phyloP scores from a whole-genome alignment of 2,329 filamentous ascomycete genomes.

The Leptographium lundbergii region DNA sequence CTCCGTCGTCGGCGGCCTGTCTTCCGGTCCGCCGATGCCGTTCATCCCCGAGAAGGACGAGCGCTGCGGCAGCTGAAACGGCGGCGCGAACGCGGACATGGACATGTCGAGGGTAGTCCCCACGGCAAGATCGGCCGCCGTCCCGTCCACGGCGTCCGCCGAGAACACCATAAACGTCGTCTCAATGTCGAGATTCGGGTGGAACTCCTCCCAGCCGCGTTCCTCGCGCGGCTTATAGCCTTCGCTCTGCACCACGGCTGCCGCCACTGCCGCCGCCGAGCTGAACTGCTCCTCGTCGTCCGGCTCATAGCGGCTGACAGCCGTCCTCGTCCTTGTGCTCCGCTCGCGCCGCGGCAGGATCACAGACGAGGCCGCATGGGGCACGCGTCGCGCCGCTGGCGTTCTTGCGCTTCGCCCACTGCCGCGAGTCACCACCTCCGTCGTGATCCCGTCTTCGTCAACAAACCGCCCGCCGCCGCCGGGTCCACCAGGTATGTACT shows the following conservation, averaged over 20 bases:
- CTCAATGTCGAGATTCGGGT: slow-evolving; percentile 88
- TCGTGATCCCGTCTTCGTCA: slow-evolving; percentile 48
- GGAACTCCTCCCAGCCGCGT: slow-evolving; percentile 94
- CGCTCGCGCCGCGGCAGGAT: slow-evolving; percentile 42
- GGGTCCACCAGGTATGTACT: slow-evolving; percentile 77
- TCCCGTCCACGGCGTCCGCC: slow-evolving; percentile 75
- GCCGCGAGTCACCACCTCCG: slow-evolving; percentile 7
- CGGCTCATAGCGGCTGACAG: slow-evolving; percentile 34
- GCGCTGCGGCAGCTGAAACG: background rate
- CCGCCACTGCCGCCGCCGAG: slow-evolving; percentile 79
- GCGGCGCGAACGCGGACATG: background rate
- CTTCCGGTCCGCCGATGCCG: background rate
- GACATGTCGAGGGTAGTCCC: slow-evolving; percentile 12
- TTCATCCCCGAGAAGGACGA: background rate
- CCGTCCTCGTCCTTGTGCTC: slow-evolving; percentile 42
- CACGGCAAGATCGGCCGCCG: slow-evolving; percentile 33
- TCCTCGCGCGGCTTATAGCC: slow-evolving; percentile 97
- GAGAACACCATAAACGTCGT: slow-evolving; percentile 64
- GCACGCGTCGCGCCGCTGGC: slow-evolving; percentile 17
- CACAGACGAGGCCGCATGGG: slow-evolving; percentile 21
- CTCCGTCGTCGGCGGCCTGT: background rate
- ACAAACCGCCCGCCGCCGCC: slow-evolving; percentile 78
- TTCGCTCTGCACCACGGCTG: slow-evolving; percentile 79
- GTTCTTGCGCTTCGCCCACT: background rate
- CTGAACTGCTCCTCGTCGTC: slow-evolving; percentile 58